Evolutionary conservation across 1,284 basidiomycete genomes (phyloP).

Genomic region (Fistulina hepatica): DNA sequence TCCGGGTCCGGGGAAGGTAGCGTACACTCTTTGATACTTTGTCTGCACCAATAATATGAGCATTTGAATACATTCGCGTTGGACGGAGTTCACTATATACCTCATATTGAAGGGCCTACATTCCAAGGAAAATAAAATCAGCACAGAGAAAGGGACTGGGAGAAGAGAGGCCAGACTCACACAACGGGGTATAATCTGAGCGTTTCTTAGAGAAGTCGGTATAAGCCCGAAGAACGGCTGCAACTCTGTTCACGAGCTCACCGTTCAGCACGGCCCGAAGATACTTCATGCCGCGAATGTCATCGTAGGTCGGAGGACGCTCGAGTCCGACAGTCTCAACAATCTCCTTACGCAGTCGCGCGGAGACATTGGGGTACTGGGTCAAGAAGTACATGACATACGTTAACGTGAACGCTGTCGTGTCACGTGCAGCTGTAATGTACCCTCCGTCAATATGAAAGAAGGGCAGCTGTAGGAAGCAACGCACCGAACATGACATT

Average conservation of each 20-base stretch:
- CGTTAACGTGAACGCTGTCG: slow-evolving; percentile 29
- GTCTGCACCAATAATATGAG: slow-evolving; percentile 8
- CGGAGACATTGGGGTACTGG: slow-evolving; percentile 26
- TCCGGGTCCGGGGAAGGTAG: slow-evolving; percentile 22
- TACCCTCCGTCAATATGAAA: background rate
- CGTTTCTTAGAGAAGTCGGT: slow-evolving; percentile 20
- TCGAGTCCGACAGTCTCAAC: slow-evolving; percentile 24
- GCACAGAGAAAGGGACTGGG: too few relatives aligned
- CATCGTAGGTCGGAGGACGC: slow-evolving; percentile 28
- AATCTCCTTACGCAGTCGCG: slow-evolving; percentile 32
- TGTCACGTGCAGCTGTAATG: slow-evolving; percentile 8
- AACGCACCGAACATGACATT: slow-evolving; percentile 11
- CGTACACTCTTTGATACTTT: slow-evolving; percentile 17
- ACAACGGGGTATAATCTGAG: slow-evolving; percentile 22
- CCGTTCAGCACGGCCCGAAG: slow-evolving; percentile 26
- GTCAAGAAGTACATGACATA: slow-evolving; percentile 32
- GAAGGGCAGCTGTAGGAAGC: background rate
- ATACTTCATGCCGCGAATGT: slow-evolving; percentile 28
- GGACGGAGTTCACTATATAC: slow-evolving; percentile 5
- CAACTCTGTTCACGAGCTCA: slow-evolving; percentile 1
- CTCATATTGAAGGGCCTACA: slow-evolving; percentile 22
- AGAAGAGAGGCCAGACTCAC: slow-evolving; percentile 16
- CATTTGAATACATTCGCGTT: background rate
- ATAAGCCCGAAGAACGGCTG: background rate
- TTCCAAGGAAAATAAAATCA: background rate